These are phyloP conservation scores for Piloderma croceum DNA, from an alignment of 768 basidiomycete genomes.

Conservation along the genomic window DNA sequence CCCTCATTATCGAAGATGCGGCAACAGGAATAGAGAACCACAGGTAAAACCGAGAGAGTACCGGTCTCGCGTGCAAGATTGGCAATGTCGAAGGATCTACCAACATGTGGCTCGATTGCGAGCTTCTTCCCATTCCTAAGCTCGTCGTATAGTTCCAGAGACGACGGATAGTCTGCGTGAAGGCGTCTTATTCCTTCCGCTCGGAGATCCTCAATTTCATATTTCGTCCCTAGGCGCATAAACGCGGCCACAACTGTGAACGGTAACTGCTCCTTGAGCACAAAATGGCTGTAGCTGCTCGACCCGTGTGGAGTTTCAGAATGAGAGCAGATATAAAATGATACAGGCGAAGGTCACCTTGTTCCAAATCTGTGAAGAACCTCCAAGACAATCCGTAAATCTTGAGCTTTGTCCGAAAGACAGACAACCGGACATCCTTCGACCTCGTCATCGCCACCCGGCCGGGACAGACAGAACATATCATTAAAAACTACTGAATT, in stretches of 20 bases:
- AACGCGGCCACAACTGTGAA: conserved; percentile 5
- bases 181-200: conserved; percentile 9
- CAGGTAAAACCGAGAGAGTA: not conserved
- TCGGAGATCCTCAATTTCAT: conserved; percentile 7
- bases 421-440: conserved; percentile 18
- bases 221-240: conserved; percentile 16
- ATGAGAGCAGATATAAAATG: too few species aligned
- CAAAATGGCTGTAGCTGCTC: too few species aligned
- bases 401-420: conserved; percentile 11
- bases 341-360: too few species aligned
- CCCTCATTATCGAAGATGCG: not conserved
- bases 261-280: conserved; percentile 12
- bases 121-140: not conserved
- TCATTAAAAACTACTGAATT: conserved; percentile 28
- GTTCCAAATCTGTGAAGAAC: too few species aligned
- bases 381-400: conserved; percentile 13
- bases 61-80: not conserved
- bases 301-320: too few species aligned
- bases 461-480: conserved; percentile 17
- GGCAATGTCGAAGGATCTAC: not conserved
- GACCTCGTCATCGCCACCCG: conserved; percentile 3
- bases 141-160: not conserved
- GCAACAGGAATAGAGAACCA: not conserved
- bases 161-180: not conserved
- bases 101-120: not conserved